Conservation (phyloP, 1,284 basidiomycete species). For the Thecaphora thlaspeos region DNA sequence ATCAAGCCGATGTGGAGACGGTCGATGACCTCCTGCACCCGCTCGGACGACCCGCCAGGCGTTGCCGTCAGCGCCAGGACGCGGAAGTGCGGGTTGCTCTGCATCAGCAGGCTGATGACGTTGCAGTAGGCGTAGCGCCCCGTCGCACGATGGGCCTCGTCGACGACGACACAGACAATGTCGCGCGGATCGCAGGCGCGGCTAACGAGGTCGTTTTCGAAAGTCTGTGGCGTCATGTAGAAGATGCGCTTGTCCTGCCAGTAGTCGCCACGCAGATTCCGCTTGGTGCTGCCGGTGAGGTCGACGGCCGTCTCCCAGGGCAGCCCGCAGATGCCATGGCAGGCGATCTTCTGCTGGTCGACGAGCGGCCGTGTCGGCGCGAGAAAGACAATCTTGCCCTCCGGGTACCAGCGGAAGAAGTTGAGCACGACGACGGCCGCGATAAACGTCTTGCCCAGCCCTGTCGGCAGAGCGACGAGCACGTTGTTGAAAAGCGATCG, state of each 20-base stretch:
- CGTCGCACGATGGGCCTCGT: slow-evolving; percentile 92
- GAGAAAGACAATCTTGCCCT: slow-evolving; percentile 73
- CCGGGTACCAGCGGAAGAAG: slow-evolving; percentile 53
- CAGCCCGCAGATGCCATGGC: slow-evolving; percentile 89
- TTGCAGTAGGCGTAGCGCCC: slow-evolving; percentile 92
- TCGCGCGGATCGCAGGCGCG: slow-evolving; percentile 75
- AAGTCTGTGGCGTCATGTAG: slow-evolving; percentile 96
- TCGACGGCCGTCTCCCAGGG: slow-evolving; percentile 82
- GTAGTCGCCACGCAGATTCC: slow-evolving; percentile 54
- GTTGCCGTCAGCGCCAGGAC: slow-evolving; percentile 93
- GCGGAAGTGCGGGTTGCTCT: slow-evolving; percentile 88
- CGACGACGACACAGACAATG: slow-evolving; percentile 79
- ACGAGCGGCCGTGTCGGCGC: slow-evolving; percentile 95
- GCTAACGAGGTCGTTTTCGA: slow-evolving; percentile 79
- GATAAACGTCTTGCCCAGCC: slow-evolving; percentile 96
- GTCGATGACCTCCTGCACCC: slow-evolving; percentile 88
- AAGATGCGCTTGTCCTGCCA: slow-evolving; percentile 87
- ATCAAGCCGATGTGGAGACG: slow-evolving; percentile 93
- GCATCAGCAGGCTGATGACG: slow-evolving; percentile 84
- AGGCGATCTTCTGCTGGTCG: slow-evolving; percentile 81
- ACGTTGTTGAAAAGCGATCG: slow-evolving; percentile 88
- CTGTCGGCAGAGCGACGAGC: slow-evolving; percentile 90
- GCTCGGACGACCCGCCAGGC: slow-evolving; percentile 80
- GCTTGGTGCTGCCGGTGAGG: slow-evolving; percentile 68
- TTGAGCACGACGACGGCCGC: slow-evolving; percentile 86